These are phyloP conservation scores for Arthroderma sp. DNA, from an alignment of 2,329 filamentous ascomycete species.

Conservation along the genomic window DNA sequence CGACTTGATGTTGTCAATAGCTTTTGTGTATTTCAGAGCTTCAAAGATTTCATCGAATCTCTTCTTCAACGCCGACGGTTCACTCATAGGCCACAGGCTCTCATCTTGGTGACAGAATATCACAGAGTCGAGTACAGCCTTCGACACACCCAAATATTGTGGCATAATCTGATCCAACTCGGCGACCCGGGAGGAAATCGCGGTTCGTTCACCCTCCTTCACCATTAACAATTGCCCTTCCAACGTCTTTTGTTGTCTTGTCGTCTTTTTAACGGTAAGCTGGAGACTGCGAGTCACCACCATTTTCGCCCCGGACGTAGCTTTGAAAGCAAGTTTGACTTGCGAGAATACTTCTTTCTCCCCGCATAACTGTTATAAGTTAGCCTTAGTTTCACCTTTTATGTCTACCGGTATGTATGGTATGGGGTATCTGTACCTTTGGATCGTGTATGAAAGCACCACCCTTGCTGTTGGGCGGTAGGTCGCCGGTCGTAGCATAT, in stretches of 20 bases:
- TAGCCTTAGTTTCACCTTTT: not conserved
- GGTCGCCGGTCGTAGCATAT: slow-evolving; percentile 88
- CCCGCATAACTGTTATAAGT: slow-evolving; percentile 47
- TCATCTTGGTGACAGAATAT: slow-evolving; percentile 99
- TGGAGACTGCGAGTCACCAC: slow-evolving; percentile 74
- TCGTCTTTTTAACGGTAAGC: slow-evolving; percentile 71
- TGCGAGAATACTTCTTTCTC: slow-evolving; percentile 84
- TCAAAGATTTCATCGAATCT: slow-evolving; percentile 97
- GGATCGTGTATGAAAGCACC: slow-evolving; percentile 96
- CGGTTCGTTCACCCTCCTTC: slow-evolving; percentile 65
- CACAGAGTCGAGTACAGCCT: slow-evolving; percentile 80
- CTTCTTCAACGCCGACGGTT: slow-evolving; percentile 74
- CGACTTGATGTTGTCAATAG: slow-evolving; percentile 85
- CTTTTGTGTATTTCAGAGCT: slow-evolving; percentile 91
- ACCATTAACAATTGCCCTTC: slow-evolving; percentile 65
- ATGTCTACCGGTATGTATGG: not conserved
- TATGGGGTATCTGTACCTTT: slow-evolving; percentile 42
- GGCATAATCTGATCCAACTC: slow-evolving; percentile 78
- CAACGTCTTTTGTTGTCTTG: slow-evolving; percentile 65
- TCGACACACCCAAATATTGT: slow-evolving; percentile 73
- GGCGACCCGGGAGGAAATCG: slow-evolving; percentile 64
- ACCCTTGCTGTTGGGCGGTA: slow-evolving; percentile 77
- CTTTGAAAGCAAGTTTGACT: slow-evolving; percentile 77
- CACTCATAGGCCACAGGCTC: slow-evolving; percentile 90
- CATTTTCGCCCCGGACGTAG: slow-evolving; percentile 64